phyloP scores from a whole-genome alignment of 768 basidiomycete species.

The Mycena epipterygia region DNA sequence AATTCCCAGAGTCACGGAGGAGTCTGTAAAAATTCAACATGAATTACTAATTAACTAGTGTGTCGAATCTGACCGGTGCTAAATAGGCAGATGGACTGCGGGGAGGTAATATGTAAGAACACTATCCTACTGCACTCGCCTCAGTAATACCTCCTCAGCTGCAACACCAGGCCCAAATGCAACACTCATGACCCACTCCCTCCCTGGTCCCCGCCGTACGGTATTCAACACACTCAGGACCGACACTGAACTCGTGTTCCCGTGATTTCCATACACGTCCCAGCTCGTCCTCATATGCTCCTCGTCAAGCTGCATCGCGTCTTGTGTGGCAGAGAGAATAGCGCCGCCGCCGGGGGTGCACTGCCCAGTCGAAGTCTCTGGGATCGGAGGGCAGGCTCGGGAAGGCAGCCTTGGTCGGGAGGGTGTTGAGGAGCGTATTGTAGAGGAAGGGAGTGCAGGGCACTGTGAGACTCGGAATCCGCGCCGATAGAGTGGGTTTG shows the following conservation, averaged over 20 bases:
- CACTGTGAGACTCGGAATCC: slow-evolving; percentile 7
- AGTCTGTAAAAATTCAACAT: too few species aligned
- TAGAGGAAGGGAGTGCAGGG: slow-evolving; percentile 9
- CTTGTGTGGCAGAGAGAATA: slow-evolving; percentile 1
- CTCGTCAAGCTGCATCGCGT: slow-evolving; percentile 5
- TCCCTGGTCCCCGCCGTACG: neutral
- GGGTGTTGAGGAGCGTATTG: slow-evolving; percentile 11
- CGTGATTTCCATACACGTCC: slow-evolving; percentile 28
- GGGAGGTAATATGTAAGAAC: too few species aligned
- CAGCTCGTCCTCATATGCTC: slow-evolving; percentile 20
- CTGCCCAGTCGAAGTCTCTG: slow-evolving; percentile 26
- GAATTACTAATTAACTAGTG: too few species aligned
- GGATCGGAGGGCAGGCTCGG: neutral
- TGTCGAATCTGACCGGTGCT: too few species aligned
- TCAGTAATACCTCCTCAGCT: slow-evolving; percentile 19
- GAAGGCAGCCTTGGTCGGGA: neutral
- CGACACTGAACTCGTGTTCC: slow-evolving; percentile 27
- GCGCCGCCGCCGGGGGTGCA: slow-evolving; percentile 25
- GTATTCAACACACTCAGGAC: slow-evolving; percentile 24
- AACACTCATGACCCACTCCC: slow-evolving; percentile 26
- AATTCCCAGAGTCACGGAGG: too few species aligned
- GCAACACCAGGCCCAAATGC: slow-evolving; percentile 28
- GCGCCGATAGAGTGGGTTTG: slow-evolving; percentile 10
- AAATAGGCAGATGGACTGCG: too few species aligned
- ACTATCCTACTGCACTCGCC: neutral